Conservation (phyloP, 192 early-diverging fungal species). For the Geranomyces michiganensis region DNA sequence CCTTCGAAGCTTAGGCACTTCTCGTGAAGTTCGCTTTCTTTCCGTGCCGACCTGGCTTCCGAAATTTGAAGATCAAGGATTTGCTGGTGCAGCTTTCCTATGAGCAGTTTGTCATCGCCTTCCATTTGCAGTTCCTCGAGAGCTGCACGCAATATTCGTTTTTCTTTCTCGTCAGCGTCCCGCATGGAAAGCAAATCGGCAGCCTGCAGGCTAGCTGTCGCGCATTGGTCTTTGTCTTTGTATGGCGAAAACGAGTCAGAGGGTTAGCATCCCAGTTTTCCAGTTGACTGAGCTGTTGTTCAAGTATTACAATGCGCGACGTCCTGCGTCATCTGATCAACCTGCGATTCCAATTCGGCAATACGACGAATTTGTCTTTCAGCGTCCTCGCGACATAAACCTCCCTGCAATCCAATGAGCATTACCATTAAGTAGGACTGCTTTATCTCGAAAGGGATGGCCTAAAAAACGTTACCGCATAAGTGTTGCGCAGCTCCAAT, state of each 20-base stretch:
- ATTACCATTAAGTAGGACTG: background rate
- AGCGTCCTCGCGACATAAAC: slow-evolving; percentile 33
- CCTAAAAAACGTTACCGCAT: slow-evolving; percentile 28
- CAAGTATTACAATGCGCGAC: slow-evolving; percentile 50
- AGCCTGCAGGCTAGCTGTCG: slow-evolving; percentile 51
- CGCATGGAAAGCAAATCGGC: slow-evolving; percentile 45
- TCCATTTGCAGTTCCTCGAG: slow-evolving; percentile 59
- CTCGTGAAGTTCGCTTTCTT: slow-evolving; percentile 36
- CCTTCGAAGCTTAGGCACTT: slow-evolving; percentile 44
- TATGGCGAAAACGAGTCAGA: background rate
- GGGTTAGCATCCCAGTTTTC: too few relatives aligned
- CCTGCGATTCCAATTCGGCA: slow-evolving; percentile 27
- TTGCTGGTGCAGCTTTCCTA: slow-evolving; percentile 61
- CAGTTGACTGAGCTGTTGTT: background rate
- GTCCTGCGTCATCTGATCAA: slow-evolving; percentile 28
- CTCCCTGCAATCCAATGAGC: slow-evolving; percentile 25
- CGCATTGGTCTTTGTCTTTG: slow-evolving; percentile 51
- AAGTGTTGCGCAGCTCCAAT: slow-evolving; percentile 34
- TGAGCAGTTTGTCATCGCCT: slow-evolving; percentile 59
- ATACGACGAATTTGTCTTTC: slow-evolving; percentile 27
- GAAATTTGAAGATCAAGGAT: slow-evolving; percentile 56
- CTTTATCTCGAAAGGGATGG: too few relatives aligned
- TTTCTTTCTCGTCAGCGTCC: slow-evolving; percentile 49
- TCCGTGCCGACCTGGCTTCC: slow-evolving; percentile 38
- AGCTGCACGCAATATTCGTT: slow-evolving; percentile 45